Evolutionary conservation across 139 green algal species (phyloP), one percentile per base, ranked within the genome.

Genomic region (Chlorella sp.): DNA sequence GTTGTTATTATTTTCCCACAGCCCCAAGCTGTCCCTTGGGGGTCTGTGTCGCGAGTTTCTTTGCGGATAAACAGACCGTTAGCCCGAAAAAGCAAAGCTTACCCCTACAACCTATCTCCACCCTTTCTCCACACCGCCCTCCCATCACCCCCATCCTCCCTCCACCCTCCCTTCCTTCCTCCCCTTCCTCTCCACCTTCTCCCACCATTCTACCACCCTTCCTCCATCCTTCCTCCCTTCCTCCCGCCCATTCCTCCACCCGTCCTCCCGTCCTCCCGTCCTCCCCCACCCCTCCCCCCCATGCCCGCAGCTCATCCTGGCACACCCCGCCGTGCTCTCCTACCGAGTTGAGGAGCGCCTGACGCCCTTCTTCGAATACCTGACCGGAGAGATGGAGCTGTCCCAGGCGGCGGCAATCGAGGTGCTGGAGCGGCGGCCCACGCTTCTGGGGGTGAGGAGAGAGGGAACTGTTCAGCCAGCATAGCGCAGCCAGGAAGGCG

Each of bases 361-460:
- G 81, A 69, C 93, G 84, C 95, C 93, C 0, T 95, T 97, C 57
- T 95, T 95, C 73, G 83, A 92, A 0, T 97, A 95, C 91, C 53
- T 96, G 15, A 78, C 75, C 5, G 82, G 57, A 21, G 53, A 73
- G 48, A 30, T 90, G 91, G 40, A 88, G 79, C 69, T 92, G 92
- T 39, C 48, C 30, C 21, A 69, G 19, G 24, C 77, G 12, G 81
- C 94, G 60, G 89, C 93, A 66, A 88, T 37, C 32, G 83, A 83
- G 21, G 91, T 93, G 24, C 82, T 97, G 21, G 36, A 91, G 19
- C 75, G 86, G 71, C 91, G 96, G 85, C 96, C 96, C 0, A 95
- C 89, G 26, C 36, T 98, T 28, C 90, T 98, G 37, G 96, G 96
- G 0, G 89, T n/a, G n/a, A n/a, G n/a, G n/a, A n/a, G n/a, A n/a